Base-by-base conservation (phyloP, 1,284 basidiomycete genomes). In the Golubevia pallescens region DNA sequence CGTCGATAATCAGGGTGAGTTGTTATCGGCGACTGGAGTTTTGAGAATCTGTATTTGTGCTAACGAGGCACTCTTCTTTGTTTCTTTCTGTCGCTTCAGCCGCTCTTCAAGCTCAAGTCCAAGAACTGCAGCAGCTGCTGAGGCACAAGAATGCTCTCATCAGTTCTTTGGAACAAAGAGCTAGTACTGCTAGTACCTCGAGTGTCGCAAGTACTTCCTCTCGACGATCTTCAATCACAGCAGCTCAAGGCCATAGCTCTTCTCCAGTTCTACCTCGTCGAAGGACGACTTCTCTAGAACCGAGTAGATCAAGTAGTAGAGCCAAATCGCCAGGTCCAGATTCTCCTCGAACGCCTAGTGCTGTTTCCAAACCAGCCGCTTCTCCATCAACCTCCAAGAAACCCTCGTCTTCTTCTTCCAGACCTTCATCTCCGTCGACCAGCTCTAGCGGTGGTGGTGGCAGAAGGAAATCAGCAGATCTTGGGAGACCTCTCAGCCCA, bases 131-230 rank as follows among this genome's bases (percentile, higher is more conserved):
- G 52, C 68, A 69, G 48, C 53, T 69, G 38, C 21, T 69, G 19
- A 38, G 68, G 21, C 68, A 69, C 34, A 67, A 69, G 66, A 68
- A 68, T 20, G 68, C 66, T 2, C 48, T 69, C 1, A 68, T 69
- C 34, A 42, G 60, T 28, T 32, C 60, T 2, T 53, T 69, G 8
- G 66, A 68, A 42, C 61, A 58, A 32, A 38, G 58, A 34, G 4
- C 34, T 7, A 10, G 34, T 13, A 38, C 24, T 21, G 42, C 48
- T 32, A 53, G 48, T 24, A 28, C 32, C 20, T 28, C 53, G 6
- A 23, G 51, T 16, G 24, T 14, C 13, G 48, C 54, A 32, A 19
- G 55, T 10, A 58, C 42, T 8, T n/a, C 19, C 16, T n/a, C 32
- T 6, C 48, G 59, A n/a, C 42, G 23, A 2, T 38, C 48, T 3